Percentiles rank a stretch among this genome's conserved stretches.
phyloP scores from a whole-genome alignment of 768 basidiomycete genomes.

The Rubroboletus satanas region DNA sequence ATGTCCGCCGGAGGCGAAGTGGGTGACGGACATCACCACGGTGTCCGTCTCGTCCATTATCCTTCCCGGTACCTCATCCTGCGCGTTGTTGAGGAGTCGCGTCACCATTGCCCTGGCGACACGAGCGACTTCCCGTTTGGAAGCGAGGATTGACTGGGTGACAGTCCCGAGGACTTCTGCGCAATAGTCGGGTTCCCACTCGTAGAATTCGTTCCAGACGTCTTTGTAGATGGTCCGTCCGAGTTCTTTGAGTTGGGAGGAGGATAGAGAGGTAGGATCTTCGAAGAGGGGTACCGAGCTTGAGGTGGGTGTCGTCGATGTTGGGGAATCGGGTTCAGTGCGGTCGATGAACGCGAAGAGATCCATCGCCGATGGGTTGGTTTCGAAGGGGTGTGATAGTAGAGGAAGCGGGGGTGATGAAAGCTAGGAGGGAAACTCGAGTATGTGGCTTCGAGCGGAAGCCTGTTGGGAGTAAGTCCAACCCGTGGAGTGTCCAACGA shows the following conservation, averaged over 20 bases:
- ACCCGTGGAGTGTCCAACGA: background rate
- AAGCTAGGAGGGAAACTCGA: too few relatives aligned
- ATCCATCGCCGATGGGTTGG: conserved; percentile 9
- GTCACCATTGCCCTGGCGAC: conserved; percentile 11
- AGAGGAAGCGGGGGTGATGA: too few relatives aligned
- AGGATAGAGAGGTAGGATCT: background rate
- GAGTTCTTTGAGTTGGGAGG: conserved; percentile 15
- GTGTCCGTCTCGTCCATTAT: background rate
- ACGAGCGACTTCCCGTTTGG: conserved; percentile 9
- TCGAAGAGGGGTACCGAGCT: background rate
- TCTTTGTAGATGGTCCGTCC: conserved; percentile 33
- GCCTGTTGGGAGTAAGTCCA: background rate
- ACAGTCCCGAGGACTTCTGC: conserved; percentile 18
- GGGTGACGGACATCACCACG: conserved; percentile 9
- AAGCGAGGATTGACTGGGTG: conserved; percentile 8
- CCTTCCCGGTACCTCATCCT: background rate
- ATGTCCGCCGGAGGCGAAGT: background rate
- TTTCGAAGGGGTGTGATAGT: background rate
- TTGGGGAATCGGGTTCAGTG: conserved; percentile 22
- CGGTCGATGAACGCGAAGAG: conserved; percentile 17
- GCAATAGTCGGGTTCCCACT: conserved; percentile 39
- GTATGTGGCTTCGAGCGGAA: background rate
- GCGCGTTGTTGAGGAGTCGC: background rate
- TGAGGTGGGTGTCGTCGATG: background rate
- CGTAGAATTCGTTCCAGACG: conserved; percentile 46